Base-by-base conservation (phyloP, 805 yeast species). In the Wickerhamiella kurtzmanii region DNA sequence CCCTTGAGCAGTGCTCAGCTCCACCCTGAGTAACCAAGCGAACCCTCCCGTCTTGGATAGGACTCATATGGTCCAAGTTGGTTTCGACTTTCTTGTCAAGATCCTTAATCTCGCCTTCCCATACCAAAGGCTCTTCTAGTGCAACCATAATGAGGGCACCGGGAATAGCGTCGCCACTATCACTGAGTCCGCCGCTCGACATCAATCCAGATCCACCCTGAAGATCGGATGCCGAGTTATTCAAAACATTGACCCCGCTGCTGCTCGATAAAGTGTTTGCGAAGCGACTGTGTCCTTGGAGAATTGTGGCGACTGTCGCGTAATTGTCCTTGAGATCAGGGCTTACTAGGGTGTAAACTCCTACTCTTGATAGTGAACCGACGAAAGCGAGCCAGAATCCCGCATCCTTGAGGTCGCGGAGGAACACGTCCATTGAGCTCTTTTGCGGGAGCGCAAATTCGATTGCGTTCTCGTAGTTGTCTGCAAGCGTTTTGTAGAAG, bases 31-130 rank as follows among this genome's bases (percentile, higher is more conserved):
- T 72, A 1, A 85, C 73, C 45, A 85, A 63, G 22, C 84, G 59
- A 53, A 82, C 71, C 47, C 79, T 76, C 2, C 94, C 92, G 9
- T 75, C 76, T 49, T 72, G 74, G n/a, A 82, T 66, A 47, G 78
- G 80, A 41, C 44, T 49, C 16, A 55, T 28, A 11, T 43, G 40
- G 16, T 53, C 57, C 1, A 49, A 41, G 2, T 54, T 55, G 20
- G 76, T 68, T 25, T 25, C 9, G 32, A 25, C 6, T 25, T 6
- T 25, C 32, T 25, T 25, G 2, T 62, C 59, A 11, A 83, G 60
- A 39, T 77, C 73, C 36, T 79, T 71, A 52, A 82, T 78, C 16
- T 75, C 72, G 3, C 96, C 96, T 50, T 82, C 87, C 97, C 97
- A 89, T 43, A 83, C 76, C 63, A 88, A 73, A 0, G 96, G 94